Evolutionary conservation across 495 filamentous ascomycete species (phyloP), one percentile per base, ranked within the genome.

Genomic region (Massariosphaeria phaeospora): DNA sequence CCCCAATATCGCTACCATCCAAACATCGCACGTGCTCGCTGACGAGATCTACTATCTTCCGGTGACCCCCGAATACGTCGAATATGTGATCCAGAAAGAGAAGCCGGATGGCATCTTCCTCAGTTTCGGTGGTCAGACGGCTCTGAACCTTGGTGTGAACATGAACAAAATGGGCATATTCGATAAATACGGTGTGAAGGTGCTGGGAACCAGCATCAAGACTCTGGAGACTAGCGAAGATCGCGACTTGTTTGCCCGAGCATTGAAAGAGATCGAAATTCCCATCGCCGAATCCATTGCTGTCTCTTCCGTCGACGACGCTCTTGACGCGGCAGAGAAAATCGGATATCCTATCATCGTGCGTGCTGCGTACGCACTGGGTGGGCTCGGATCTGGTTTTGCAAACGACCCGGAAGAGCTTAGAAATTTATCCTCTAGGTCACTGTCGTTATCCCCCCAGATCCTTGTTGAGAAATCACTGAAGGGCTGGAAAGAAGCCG

Each of bases 401-500:
- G 93, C 93, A 35, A 84, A 86, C 71, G 91, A 96, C 73, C 80
- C 85, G 59, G 87, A 96, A 64, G 91, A 98, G 68, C 81, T 98
- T 24, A 83, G 86, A 61, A 88, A 98, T 67, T 76, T 98, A 75
- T 87, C 91, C 51, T 89, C 93, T 41, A 80, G 88, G 48, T 98
- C 91, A 25, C 79, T 98, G 44, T 93, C 91, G 34, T 81, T 98
- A n/a, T 88, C 93, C 20, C 89, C 91, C 39, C 91, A 98, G 69
- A 96, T 98, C 59, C 71, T 98, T 57, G 91, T 98, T 36, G 91
- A 98, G 77, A 98, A 98, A 75, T 96, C 91, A n/a, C 82, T 98
- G 43, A 96, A 96, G 74, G 91, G 91, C 63, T 98, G 91, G 91
- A 98, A 98, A 72, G 93, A 98, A 69, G 90, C 96, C 48, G 93